Conservation (phyloP, 352 stramenopile species). For the Globisporangium apiculatum region DNA sequence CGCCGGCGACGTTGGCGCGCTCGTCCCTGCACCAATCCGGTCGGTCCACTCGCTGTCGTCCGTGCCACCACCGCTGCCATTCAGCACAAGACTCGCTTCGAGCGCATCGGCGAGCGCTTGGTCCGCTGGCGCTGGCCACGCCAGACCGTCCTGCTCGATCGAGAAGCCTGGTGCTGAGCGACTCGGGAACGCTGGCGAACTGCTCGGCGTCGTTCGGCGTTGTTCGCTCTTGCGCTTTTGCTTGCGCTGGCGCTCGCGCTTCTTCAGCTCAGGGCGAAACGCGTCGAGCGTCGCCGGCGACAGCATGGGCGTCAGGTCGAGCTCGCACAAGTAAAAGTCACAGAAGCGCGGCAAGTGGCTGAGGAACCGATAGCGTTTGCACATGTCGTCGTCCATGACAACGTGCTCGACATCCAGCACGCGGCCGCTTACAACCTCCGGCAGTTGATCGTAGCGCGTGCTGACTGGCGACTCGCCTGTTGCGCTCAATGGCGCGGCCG, state of each 20-base stretch:
- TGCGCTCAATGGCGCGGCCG: conserved; percentile 5
- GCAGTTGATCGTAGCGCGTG: conserved; percentile 45
- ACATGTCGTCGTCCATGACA: conserved; percentile 81
- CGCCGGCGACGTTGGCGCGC: conserved; percentile 11
- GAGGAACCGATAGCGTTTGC: conserved; percentile 83
- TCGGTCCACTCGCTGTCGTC: conserved; percentile 7
- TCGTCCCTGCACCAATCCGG: background rate
- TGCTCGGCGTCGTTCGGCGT: conserved; percentile 8
- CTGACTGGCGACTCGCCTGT: conserved; percentile 7
- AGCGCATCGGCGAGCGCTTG: conserved; percentile 39
- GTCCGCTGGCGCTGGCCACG: conserved; percentile 58
- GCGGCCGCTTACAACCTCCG: conserved; percentile 42
- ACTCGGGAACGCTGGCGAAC: conserved; percentile 22
- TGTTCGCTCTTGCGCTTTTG: conserved; percentile 30
- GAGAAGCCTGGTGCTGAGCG: conserved; percentile 32
- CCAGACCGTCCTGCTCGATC: conserved; percentile 37
- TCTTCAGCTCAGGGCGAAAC: conserved; percentile 74
- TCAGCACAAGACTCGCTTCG: conserved; percentile 16
- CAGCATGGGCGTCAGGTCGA: conserved; percentile 69
- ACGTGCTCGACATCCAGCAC: conserved; percentile 84
- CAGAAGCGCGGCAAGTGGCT: conserved; percentile 81
- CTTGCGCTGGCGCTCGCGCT: conserved; percentile 63
- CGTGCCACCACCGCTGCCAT: conserved; percentile 11
- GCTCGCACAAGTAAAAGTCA: conserved; percentile 84
- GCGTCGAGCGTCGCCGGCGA: conserved; percentile 50